phyloP scores from a whole-genome alignment of 768 basidiomycete species.

The Lentinula aciculospora region DNA sequence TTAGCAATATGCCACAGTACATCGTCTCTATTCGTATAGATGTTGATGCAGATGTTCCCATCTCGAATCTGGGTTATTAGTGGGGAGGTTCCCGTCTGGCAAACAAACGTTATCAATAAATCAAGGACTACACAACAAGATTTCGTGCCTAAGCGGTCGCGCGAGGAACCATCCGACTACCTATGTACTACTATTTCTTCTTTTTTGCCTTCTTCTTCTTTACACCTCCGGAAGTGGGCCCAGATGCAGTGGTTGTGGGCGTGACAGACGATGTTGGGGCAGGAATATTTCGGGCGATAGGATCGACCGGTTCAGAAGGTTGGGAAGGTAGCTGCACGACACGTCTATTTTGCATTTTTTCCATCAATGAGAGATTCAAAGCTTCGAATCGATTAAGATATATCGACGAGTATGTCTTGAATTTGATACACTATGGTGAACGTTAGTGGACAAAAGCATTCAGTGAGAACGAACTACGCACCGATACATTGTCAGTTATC shows the following conservation, averaged over 20 bases:
- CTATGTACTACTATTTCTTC: slow-evolving; percentile 26
- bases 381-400: slow-evolving; percentile 96
- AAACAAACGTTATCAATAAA: not conserved
- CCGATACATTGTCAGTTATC: slow-evolving; percentile 87
- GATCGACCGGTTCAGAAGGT: slow-evolving; percentile 12
- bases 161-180: no score
- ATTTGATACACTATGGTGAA: slow-evolving; percentile 78
- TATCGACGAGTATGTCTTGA: slow-evolving; percentile 91
- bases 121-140: not conserved
- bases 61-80: no score
- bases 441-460: not conserved
- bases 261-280: slow-evolving; percentile 5
- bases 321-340: slow-evolving; percentile 20
- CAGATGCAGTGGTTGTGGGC: slow-evolving; percentile 10
- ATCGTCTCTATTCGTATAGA: not conserved
- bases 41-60: not conserved
- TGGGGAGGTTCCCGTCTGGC: no score
- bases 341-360: slow-evolving; percentile 75
- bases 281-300: slow-evolving; percentile 17
- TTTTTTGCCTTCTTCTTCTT: slow-evolving; percentile 86
- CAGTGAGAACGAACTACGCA: slow-evolving; percentile 31
- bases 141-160: not conserved
- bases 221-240: slow-evolving; percentile 42
- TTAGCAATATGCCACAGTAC: not conserved
- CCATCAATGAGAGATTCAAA: slow-evolving; percentile 80